These are phyloP conservation scores for Seiridium cupressi DNA, from an alignment of 2,329 filamentous ascomycete genomes.

Conservation along the genomic window DNA sequence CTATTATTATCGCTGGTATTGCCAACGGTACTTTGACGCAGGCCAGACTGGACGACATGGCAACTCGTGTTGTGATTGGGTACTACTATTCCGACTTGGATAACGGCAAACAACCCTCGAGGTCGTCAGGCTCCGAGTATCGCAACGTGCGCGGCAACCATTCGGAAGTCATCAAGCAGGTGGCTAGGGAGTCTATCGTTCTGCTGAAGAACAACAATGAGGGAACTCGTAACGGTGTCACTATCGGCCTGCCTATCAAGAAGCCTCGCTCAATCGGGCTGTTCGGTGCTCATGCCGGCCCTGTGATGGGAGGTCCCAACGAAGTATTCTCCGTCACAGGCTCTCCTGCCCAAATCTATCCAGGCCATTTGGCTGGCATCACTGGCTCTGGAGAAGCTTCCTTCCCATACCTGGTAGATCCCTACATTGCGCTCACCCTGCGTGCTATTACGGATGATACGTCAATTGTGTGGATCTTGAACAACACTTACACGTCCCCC, in stretches of 20 bases:
- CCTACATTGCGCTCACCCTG: conserved; percentile 48
- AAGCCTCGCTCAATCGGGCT: conserved; percentile 38
- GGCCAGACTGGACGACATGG: too few species aligned
- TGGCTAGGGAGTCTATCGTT: conserved; percentile 49
- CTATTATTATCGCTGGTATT: too few species aligned
- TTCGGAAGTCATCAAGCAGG: conserved; percentile 10
- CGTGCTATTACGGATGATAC: conserved; percentile 36
- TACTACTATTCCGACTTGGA: conserved; percentile 14
- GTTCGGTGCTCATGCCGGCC: conserved; percentile 31
- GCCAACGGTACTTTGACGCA: too few species aligned
- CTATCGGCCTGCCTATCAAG: conserved; percentile 54
- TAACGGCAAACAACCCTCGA: not conserved
- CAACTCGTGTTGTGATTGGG: conserved; percentile 10
- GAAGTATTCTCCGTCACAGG: too few species aligned
- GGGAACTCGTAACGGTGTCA: conserved; percentile 17
- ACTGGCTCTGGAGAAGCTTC: conserved; percentile 51
- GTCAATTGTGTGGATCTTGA: conserved; percentile 43
- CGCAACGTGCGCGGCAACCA: conserved; percentile 15
- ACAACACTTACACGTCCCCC: conserved; percentile 23
- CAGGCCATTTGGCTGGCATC: conserved; percentile 44
- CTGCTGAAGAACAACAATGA: conserved; percentile 57
- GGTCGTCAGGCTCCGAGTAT: not conserved
- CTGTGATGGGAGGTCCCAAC: too few species aligned
- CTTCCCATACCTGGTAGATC: conserved; percentile 52
- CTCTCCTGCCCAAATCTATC: conserved; percentile 8